Base-by-base conservation (phyloP, 345 rosid genomes). In the Acer saccharum region DNA sequence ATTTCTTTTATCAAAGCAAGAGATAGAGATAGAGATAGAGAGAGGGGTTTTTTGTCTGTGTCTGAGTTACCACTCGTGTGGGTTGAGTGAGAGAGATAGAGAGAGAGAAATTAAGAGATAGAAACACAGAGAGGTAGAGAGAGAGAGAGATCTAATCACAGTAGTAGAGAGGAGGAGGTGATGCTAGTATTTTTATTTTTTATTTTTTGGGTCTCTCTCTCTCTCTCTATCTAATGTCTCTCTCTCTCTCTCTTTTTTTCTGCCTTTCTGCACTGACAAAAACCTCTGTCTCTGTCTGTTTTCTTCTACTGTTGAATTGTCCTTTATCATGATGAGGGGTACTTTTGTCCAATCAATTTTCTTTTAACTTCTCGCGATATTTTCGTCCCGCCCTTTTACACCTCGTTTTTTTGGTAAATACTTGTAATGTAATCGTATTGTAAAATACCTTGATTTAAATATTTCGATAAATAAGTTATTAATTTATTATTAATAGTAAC, bases 321-420 rank as follows among this genome's bases (percentile, higher is more conserved):
- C 84, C 79, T 79, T 69, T 83, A 80, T 74, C 77, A 74, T 41
- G 76, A 57, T 35, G 44, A 63, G 85, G 82, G 89, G 80, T 77
- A 67, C 9, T 80, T 68, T 74, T 74, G 83, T 79, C 84, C 16
- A 62, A 46, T 16, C 39, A 17, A 3, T 60, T 21, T 9, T 17
- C 23, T n/a, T 63, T 48, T 46, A 74, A 46, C 62, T 63, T 74
- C 25, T 74, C 69, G 77, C 69, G 69, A 46, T 74, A 74, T 63
- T 64, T 74, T 74, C 48, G 77, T 73, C 46, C 46, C 46, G 46
- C 46, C 11, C 46, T 43, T 43, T 43, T 27, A 64, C 69, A 10
- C 46, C 46, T 43, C 46, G 0, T 43, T 43, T 43, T 43, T 43
- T 9, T 1, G 11, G 46, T 43, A 43, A 43, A 43, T 6, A 46